Base-by-base conservation (phyloP, 2,329 filamentous ascomycete species). In the Trichoderma sp. region DNA sequence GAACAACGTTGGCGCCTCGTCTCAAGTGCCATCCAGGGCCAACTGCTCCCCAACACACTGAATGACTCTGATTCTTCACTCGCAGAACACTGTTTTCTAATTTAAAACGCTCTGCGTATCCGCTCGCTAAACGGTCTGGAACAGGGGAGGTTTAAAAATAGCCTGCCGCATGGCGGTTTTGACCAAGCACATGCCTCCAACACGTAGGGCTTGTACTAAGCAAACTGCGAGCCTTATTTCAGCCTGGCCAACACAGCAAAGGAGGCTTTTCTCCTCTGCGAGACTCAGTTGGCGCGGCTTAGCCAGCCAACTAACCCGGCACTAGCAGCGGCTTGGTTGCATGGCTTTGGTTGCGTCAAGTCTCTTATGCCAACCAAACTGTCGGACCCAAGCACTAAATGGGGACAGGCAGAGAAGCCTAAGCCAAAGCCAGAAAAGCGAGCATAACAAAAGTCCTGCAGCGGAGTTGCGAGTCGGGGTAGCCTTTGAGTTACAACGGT, bases 81-180 rank as follows among this genome's bases (percentile, higher is more conserved):
- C 31, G 40, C 37, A 16, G 33, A 56, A 33, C 35, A 11, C 2
- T 4, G 8, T 11, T 53, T n/a, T 31, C 52, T 43, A 16, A 64
- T 64, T 64, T 56, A 43, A 52, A 43, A 56, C 24, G 13, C 16
- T n/a, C 19, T 19, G 40, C 53, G 19, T 31, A 29, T 16, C 53
- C 53, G 29, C 53, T 29, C 52, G 52, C 16, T 31, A 19, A 31
- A 56, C 19, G 40, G 27, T 43, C n/a, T 47, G 64, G 55, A 59
- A 52, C 40, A 29, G 21, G n/a, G 47, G 29, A 52, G 21, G 27
- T 21, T 21, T 49, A 67, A 67, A 59, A 67, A 67, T 67, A 59
- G 40, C 35, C 31, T 27, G 27, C 52, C 62, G 21, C 53, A 40
- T 58, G 14, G 53, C 29, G 35, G 29, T 27, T 43, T 57, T 40